Evolutionary conservation across 2,329 filamentous ascomycete species (phyloP), one percentile per base, ranked within the genome.

Genomic region (Colletotrichum gigasporum): DNA sequence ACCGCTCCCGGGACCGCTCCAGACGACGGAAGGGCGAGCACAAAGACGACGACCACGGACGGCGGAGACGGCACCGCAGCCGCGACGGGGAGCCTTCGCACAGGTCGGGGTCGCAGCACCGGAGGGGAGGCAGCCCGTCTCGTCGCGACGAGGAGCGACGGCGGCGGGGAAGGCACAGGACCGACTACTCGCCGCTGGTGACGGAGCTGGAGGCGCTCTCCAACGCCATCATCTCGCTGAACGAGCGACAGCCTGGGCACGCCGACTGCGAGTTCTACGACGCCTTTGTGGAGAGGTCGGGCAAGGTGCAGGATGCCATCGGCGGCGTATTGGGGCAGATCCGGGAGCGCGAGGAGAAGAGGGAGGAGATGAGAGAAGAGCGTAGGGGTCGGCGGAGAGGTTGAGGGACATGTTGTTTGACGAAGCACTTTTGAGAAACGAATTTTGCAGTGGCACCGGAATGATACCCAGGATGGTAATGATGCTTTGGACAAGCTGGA

Each of bases 221-320:
- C 16, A 58, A 59, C 10, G 47, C 63, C 10, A 30, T 68, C 34
- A 64, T 54, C 11, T 66, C 59, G 3, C 34, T 68, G 14, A 66
- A 66, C 45, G 66, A 54, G 39, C 50, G 58, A 6, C 58, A 66
- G 14, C 42, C 63, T 10, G 59, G 50, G 10, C 66, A 68, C 9
- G 42, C 50, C 16, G 59, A 60, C 28, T 68, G 66, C 24, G 63
- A 66, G 37, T 68, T 66, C 16, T 66, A 68, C 45, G 54, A 66
- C 3, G 50, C 55, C 14, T 68, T 68, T 16, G 35, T 56, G 37
- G 66, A 66, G 44, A 37, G 54, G 5, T 66, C 63, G n/a, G 64
- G 44, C 0, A 66, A 63, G 20, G 39, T 66, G 18, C 63, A 68
- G 39, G 55, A 63, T 4, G 39, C 53, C 3, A 68, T 68, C 11